phyloP scores from a whole-genome alignment of 257 asterid genomes.

The Oldenlandia corymbosa region DNA sequence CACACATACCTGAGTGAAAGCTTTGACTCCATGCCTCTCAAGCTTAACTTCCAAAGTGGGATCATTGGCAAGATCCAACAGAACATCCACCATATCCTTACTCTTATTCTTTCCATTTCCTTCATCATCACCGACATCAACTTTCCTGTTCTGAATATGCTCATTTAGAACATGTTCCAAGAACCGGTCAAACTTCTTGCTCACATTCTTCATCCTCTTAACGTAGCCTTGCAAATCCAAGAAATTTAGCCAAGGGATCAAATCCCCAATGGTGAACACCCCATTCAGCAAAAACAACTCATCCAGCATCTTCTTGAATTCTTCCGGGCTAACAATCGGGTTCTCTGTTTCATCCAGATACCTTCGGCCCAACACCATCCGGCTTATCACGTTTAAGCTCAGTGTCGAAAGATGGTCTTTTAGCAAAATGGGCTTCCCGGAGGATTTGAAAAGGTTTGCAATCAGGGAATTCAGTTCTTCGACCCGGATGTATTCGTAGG shows the following conservation, averaged over 20 bases:
- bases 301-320: slow-evolving; percentile 40
- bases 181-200: slow-evolving; percentile 45
- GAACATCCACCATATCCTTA: slow-evolving; percentile 44
- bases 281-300: slow-evolving; percentile 39
- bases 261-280: slow-evolving; percentile 36
- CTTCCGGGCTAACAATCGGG: slow-evolving; percentile 25
- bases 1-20: slow-evolving; percentile 32
- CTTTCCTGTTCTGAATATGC: slow-evolving; percentile 22
- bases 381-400: slow-evolving; percentile 40
- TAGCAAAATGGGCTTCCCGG: slow-evolving; percentile 20
- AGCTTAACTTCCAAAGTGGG: slow-evolving; percentile 39
- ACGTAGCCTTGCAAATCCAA: slow-evolving; percentile 40
- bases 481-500: slow-evolving; percentile 30
- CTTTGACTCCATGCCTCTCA: slow-evolving; percentile 46
- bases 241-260: slow-evolving; percentile 37
- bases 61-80: slow-evolving; percentile 39
- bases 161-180: slow-evolving; percentile 44
- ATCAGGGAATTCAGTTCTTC: slow-evolving; percentile 31
- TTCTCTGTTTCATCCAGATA: slow-evolving; percentile 23
- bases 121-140: background rate
- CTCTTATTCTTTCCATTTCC: background rate
- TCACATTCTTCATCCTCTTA: slow-evolving; percentile 37
- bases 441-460: slow-evolving; percentile 12
- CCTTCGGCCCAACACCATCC: slow-evolving; percentile 43
- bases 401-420: slow-evolving; percentile 36